Evolutionary conservation across 106 monocot species (phyloP).

Genomic region (Allium sativum): DNA sequence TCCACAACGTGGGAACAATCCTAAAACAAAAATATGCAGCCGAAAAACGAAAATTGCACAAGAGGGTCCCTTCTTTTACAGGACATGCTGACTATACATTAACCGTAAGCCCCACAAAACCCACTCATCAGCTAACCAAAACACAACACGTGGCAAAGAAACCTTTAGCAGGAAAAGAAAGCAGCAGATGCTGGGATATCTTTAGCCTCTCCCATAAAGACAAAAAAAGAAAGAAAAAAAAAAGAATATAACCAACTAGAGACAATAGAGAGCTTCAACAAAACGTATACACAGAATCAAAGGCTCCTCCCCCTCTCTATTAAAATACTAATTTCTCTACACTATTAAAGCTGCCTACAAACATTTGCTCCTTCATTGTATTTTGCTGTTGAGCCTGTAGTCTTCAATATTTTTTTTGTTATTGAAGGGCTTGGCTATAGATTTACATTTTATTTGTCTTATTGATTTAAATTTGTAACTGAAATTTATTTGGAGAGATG

Average conservation of each 20-base stretch:
- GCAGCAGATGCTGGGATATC: constrained; percentile 12
- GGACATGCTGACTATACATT: constrained; percentile 3
- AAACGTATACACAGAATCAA: constrained; percentile 4
- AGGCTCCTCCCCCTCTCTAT: background rate
- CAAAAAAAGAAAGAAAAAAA: constrained; percentile 4
- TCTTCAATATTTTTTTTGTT: background rate
- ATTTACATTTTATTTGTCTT: background rate
- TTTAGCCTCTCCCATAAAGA: constrained; percentile 8
- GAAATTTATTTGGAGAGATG: background rate
- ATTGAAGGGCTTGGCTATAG: background rate
- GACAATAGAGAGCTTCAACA: constrained; percentile 8
- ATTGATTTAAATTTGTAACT: background rate
- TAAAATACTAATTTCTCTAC: constrained; percentile 10
- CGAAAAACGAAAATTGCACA: background rate
- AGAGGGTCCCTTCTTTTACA: constrained; percentile 11
- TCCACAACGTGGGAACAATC: background rate
- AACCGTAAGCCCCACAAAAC: background rate
- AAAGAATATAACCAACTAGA: background rate
- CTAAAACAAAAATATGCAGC: constrained; percentile 7
- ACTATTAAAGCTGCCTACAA: constrained; percentile 13
- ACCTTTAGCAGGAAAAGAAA: constrained; percentile 5
- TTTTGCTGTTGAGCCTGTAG: constrained; percentile 8
- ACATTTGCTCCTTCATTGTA: background rate
- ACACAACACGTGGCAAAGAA: background rate
- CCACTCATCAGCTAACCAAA: background rate